Percentiles rank a stretch among this genome's conserved stretches.
These are phyloP conservation scores for Jamesozyma piceae DNA, from an alignment of 805 yeast genomes.

Conservation along the genomic window DNA sequence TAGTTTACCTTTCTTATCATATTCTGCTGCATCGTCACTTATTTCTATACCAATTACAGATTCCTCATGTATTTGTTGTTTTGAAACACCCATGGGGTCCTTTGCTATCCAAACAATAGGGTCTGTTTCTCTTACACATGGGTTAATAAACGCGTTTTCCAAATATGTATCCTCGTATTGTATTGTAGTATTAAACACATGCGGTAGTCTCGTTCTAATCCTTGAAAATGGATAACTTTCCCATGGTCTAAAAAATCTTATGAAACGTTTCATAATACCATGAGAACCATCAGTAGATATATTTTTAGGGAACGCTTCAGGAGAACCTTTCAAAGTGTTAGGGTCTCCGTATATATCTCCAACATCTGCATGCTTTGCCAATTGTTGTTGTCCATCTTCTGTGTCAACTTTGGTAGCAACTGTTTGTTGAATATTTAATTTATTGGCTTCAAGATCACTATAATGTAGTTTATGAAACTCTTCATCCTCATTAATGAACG, in stretches of 20 bases:
- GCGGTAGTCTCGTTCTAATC: slow-evolving; percentile 35
- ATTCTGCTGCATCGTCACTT: slow-evolving; percentile 47
- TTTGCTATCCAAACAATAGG: slow-evolving; percentile 65
- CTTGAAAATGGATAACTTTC: slow-evolving; percentile 37
- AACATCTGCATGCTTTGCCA: slow-evolving; percentile 15
- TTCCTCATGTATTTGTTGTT: slow-evolving; percentile 47
- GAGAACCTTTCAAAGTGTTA: slow-evolving; percentile 13
- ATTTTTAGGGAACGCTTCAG: slow-evolving; percentile 23
- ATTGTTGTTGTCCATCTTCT: background rate
- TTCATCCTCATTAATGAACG: slow-evolving; percentile 24
- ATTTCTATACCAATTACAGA: slow-evolving; percentile 44
- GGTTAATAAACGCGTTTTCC: slow-evolving; percentile 27
- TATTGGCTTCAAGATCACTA: slow-evolving; percentile 16
- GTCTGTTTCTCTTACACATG: slow-evolving; percentile 21
- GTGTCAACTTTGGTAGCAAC: background rate
- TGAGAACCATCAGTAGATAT: slow-evolving; percentile 8
- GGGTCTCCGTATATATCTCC: slow-evolving; percentile 21
- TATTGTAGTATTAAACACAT: slow-evolving; percentile 26
- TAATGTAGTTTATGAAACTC: slow-evolving; percentile 20
- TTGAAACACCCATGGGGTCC: slow-evolving; percentile 60
- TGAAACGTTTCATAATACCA: slow-evolving; percentile 13
- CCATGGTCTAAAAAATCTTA: slow-evolving; percentile 41
- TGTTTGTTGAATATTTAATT: background rate
- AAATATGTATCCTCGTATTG: slow-evolving; percentile 27
- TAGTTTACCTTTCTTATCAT: slow-evolving; percentile 48